These are phyloP conservation scores for Gnetum montanum DNA, from an alignment of 75 land plant genomes.

Conservation along the genomic window DNA sequence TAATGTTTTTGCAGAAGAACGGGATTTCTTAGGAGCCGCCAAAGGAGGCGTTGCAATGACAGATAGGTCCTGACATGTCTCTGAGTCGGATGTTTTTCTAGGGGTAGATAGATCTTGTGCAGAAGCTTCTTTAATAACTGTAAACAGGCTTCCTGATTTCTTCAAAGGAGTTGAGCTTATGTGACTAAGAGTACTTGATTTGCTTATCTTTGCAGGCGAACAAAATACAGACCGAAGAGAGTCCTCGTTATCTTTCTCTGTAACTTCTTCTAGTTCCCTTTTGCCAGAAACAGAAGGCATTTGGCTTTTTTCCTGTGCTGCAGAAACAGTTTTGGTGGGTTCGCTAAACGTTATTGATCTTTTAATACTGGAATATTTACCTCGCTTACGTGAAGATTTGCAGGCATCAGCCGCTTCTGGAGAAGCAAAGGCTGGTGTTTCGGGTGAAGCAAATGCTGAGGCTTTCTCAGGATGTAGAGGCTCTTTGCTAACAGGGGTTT, in stretches of 20 bases:
- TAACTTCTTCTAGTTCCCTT: not conserved
- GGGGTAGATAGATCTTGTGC: not conserved
- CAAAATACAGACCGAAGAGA: not conserved
- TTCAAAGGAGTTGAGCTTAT: not conserved
- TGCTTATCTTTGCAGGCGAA: not conserved
- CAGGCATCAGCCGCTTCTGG: not conserved
- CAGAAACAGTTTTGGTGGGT: not conserved
- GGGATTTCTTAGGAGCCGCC: not conserved
- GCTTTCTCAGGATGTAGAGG: not conserved
- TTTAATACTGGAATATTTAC: not conserved
- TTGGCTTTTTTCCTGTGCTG: not conserved
- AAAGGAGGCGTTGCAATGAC: slow-evolving; percentile 2
- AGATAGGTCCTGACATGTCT: not conserved
- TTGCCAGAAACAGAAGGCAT: not conserved
- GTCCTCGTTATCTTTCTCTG: not conserved
- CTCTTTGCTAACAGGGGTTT: not conserved
- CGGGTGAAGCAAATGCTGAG: not conserved
- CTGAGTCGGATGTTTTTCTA: not conserved
- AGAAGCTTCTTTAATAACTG: not conserved
- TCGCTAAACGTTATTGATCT: not conserved
- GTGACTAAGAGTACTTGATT: not conserved
- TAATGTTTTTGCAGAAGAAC: too few relatives aligned
- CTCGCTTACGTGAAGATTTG: not conserved
- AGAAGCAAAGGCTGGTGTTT: slow-evolving; percentile 1
- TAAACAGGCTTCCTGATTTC: not conserved